Evolutionary conservation across 169 alveolate species (phyloP), one percentile per base, ranked within the genome.

Genomic region (Ichthyophthirius multifiliis): DNA sequence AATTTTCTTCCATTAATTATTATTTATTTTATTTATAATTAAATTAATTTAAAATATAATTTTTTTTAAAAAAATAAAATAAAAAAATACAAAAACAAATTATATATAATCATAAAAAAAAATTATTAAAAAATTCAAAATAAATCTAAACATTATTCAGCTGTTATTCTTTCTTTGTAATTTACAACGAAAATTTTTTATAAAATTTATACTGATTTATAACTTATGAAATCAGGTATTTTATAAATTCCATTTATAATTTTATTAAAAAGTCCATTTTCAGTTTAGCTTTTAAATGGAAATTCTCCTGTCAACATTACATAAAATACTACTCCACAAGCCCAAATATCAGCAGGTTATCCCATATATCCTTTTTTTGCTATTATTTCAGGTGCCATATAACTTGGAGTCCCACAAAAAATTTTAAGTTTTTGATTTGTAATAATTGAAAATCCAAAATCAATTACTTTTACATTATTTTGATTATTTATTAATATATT

Each of bases 321-420:
- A 64, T 82, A 91, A 15, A 85, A 41, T n/a, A 91, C 62, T 7
- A 91, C 88, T 5, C 95, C 95, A 39, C 81, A 73, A 7, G 95
- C 92, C 95, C 95, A 91, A 5, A 91, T 77, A 78, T 91, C 95
- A 0, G 82, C 84, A 5, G 89, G 88, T 4, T 74, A 82, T 34
- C 90, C 94, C 43, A 30, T 73, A 46, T 86, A 87, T 55, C 67
- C 88, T 65, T 63, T 65, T 48, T 82, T 84, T 5, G 30, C 10
- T 6, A 79, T 85, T 7, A 88, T 83, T 63, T 88, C 93, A 5
- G 93, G 93, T 12, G 88, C 76, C 93, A 88, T 88, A 34, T 83
- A 87, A 34, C 87, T 47, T 20, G 93, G 93, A 65, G 93, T 88
- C 3, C 93, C 93, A 75, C 93, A 88, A 71, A 83, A 88, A 5